Percentiles rank a stretch among this genome's conserved stretches.
phyloP scores from a whole-genome alignment of 768 basidiomycete genomes.

The Russula brevipes region DNA sequence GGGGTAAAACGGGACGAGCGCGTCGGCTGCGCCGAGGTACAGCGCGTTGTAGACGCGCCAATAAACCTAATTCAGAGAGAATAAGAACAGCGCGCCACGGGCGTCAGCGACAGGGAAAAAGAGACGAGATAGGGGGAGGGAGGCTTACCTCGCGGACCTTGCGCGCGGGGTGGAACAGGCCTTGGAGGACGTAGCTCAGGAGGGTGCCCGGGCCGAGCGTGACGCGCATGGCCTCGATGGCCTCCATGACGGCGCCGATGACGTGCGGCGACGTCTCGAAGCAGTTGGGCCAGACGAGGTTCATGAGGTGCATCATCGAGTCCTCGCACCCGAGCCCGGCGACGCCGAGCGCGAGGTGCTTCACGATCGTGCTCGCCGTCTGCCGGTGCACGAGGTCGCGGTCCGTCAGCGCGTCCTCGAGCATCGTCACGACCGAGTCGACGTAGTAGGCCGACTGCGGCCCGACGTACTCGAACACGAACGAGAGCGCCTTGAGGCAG shows the following conservation, averaged over 20 bases:
- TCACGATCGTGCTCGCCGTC: constrained; percentile 96
- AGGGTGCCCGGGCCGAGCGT: constrained; percentile 91
- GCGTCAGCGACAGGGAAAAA: too few species aligned
- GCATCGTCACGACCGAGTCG: constrained; percentile 95
- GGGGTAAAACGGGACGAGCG: constrained; percentile 93
- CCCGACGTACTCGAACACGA: constrained; percentile 99
- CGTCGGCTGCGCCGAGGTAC: constrained; percentile 85
- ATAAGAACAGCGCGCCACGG: background rate
- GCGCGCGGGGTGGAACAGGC: constrained; percentile 93
- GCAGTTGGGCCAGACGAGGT: constrained; percentile 98
- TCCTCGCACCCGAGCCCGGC: constrained; percentile 98
- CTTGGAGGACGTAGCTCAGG: constrained; percentile 88
- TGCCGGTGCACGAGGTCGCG: constrained; percentile 98
- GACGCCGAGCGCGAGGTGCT: constrained; percentile 94
- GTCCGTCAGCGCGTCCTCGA: constrained; percentile 97
- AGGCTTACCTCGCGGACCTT: constrained; percentile 86
- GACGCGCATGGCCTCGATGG: constrained; percentile 95
- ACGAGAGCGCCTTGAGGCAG: constrained; percentile 96
- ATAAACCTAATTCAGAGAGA: constrained; percentile 47
- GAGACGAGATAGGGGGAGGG: background rate
- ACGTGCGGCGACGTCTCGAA: constrained; percentile 99
- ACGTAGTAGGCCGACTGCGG: constrained; percentile 95
- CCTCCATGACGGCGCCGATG: constrained; percentile 97
- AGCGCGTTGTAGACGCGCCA: constrained; percentile 95
- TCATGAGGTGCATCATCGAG: constrained; percentile 96